Evolutionary conservation across 108 stramenopile genomes (phyloP), one percentile per base, ranked within the genome.

Genomic region (Nitzschia sp.): DNA sequence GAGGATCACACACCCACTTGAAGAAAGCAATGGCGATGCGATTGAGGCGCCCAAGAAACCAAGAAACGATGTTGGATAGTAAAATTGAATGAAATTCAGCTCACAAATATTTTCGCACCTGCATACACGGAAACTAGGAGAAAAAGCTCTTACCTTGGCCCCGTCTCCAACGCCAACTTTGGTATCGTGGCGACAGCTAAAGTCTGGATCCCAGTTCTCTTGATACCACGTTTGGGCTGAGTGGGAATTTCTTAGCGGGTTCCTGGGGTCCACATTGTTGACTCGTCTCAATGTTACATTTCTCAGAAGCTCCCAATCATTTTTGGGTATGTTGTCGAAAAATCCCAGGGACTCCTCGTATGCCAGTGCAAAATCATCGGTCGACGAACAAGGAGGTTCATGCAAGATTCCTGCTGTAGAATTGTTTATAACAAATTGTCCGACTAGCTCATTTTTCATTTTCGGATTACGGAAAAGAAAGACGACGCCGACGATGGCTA

Each of bases 1-100:
- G 72, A 0, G 75, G 78, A 58, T 83, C 71, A 75, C 81, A 82
- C 1, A 82, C 72, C 84, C 84, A 85, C 58, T 85, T 84, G 2
- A 79, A n/a, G n/a, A n/a, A n/a, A n/a, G n/a, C n/a, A n/a, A n/a
- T n/a, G n/a, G n/a, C n/a, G n/a, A n/a, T n/a, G n/a, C n/a, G n/a
- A n/a, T n/a, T n/a, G n/a, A n/a, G n/a, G n/a, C n/a, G n/a, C n/a
- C n/a, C n/a, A n/a, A n/a, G n/a, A n/a, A n/a, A n/a, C n/a, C n/a
- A n/a, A n/a, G n/a, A n/a, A n/a, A n/a, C n/a, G 78, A 1, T 78
- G 78, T 72, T 80, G 72, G 8, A 64, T 62, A 8, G 5, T 38
- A 24, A 60, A 65, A 38, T 74, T 36, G 15, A 36, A 34, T 18
- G 82, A 78, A 38, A 83, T 17, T 9, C 82, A 46, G 27, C 69